These are phyloP conservation scores for Filobasidium uniguttulatum DNA, from an alignment of 1,284 basidiomycete genomes.

Conservation along the genomic window DNA sequence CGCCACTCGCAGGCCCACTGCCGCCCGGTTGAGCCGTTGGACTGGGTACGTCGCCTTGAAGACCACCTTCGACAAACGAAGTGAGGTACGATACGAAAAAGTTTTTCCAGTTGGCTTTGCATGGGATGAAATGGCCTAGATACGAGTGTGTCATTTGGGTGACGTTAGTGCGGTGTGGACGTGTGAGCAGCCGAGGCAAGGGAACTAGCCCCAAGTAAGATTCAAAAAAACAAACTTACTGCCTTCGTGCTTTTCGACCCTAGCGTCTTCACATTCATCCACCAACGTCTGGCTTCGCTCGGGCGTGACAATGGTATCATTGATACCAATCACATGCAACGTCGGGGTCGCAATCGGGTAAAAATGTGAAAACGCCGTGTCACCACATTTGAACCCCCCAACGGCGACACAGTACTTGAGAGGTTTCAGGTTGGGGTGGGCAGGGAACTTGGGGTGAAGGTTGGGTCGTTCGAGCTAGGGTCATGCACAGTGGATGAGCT, in stretches of 20 bases:
- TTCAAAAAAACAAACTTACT: conserved; percentile 24
- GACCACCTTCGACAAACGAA: conserved; percentile 27
- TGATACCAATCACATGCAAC: conserved; percentile 64
- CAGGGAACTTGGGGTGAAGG: conserved; percentile 49
- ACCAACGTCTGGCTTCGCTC: conserved; percentile 54
- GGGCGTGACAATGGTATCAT: conserved; percentile 62
- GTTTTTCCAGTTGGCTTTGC: conserved; percentile 35
- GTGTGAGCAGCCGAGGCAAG: too few species aligned
- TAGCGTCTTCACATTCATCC: conserved; percentile 41
- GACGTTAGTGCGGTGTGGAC: too few species aligned
- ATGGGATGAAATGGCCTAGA: conserved; percentile 31
- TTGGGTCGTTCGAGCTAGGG: conserved; percentile 44
- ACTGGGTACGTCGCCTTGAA: conserved; percentile 28
- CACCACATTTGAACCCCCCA: conserved; percentile 31
- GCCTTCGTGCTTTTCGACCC: conserved; percentile 37
- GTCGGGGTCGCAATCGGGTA: conserved; percentile 49
- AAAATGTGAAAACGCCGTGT: conserved; percentile 41
- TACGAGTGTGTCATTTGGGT: not conserved
- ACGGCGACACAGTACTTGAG: conserved; percentile 53
- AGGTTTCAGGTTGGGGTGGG: conserved; percentile 48
- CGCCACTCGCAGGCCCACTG: conserved; percentile 1
- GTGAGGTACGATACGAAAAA: conserved; percentile 37
- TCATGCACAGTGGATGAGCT: not conserved
- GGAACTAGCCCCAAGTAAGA: too few species aligned
- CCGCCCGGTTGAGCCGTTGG: conserved; percentile 12